Evolutionary conservation across 495 filamentous ascomycete genomes (phyloP).

Genomic region (Penicillium pulvis): DNA sequence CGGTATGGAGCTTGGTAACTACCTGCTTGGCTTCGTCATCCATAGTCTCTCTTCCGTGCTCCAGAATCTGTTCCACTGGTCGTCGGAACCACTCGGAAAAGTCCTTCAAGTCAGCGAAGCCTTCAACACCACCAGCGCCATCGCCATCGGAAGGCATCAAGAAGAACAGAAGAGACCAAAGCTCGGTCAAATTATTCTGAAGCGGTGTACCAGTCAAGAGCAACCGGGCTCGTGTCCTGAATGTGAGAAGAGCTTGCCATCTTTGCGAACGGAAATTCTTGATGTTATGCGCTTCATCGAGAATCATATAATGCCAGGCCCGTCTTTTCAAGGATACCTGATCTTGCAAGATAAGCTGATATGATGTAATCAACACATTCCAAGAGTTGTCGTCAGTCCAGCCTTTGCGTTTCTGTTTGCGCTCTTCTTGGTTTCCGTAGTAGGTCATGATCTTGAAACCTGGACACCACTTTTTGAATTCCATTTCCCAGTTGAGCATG

Average conservation of each 20-base stretch:
- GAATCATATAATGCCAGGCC: conserved; percentile 97
- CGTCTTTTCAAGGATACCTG: conserved; percentile 88
- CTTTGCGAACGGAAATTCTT: conserved; percentile 98
- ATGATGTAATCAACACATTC: conserved; percentile 97
- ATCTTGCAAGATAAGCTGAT: conserved; percentile 93
- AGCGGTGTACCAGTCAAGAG: conserved; percentile 94
- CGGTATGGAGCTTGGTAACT: conserved; percentile 88
- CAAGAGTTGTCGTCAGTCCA: conserved; percentile 89
- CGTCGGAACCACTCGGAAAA: conserved; percentile 93
- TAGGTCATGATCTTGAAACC: conserved; percentile 98
- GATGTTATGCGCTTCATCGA: conserved; percentile 99
- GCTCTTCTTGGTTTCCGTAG: conserved; percentile 91
- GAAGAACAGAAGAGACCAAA: conserved; percentile 98
- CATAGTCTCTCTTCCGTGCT: conserved; percentile 89
- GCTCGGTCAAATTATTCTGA: conserved; percentile 94
- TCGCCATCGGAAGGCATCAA: conserved; percentile 83
- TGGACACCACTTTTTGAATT: conserved; percentile 99
- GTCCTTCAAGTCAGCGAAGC: conserved; percentile 86
- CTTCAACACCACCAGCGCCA: conserved; percentile 71
- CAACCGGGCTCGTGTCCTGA: conserved; percentile 83
- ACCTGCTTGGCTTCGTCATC: conserved; percentile 88
- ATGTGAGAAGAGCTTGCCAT: conserved; percentile 92
- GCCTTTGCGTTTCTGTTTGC: conserved; percentile 83
- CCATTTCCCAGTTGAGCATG: conserved; percentile 99
- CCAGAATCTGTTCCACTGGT: conserved; percentile 91